A percentile compares a stretch with the other conserved stretches of the same genome.
phyloP scores from a whole-genome alignment of 371 early-diverging fungal genomes.

The Mortierella sp. region DNA sequence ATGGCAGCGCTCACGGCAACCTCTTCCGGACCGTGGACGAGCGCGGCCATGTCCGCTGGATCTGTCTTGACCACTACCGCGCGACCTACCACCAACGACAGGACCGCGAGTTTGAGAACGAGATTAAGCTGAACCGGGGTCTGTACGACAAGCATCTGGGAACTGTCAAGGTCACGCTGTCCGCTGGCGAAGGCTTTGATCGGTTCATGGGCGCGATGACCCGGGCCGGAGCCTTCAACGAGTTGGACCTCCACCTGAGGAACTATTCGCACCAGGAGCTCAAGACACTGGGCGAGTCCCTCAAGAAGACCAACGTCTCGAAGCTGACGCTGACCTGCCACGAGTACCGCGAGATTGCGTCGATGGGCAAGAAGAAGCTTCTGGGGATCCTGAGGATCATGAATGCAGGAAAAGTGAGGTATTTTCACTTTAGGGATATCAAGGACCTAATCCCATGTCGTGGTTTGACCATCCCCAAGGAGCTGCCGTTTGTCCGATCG shows the following conservation, averaged over 20 bases:
- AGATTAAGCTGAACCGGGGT: constrained; percentile 27
- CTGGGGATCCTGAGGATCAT: constrained; percentile 36
- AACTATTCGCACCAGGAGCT: constrained; percentile 38
- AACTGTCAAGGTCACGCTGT: constrained; percentile 30
- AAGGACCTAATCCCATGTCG: constrained; percentile 42
- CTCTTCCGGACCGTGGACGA: constrained; percentile 43
- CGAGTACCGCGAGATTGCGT: constrained; percentile 31
- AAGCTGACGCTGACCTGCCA: constrained; percentile 39
- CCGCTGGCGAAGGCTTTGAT: constrained; percentile 25
- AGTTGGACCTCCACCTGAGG: constrained; percentile 40
- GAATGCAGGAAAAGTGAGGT: constrained; percentile 38
- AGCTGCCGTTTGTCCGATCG: constrained; percentile 30
- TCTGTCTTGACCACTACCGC: constrained; percentile 46
- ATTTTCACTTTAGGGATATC: constrained; percentile 39
- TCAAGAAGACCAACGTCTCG: constrained; percentile 36
- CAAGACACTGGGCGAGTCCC: constrained; percentile 24
- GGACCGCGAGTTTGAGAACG: constrained; percentile 41
- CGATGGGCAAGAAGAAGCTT: constrained; percentile 40
- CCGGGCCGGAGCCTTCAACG: constrained; percentile 41
- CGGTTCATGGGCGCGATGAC: constrained; percentile 37
- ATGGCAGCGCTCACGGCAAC: constrained; percentile 41
- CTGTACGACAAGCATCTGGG: constrained; percentile 40
- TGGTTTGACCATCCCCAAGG: constrained; percentile 23
- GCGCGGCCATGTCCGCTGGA: constrained; percentile 54
- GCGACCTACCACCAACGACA: constrained; percentile 42